phyloP scores from a whole-genome alignment of 176 grass and related monocot species.

The Triticum monococcum region DNA sequence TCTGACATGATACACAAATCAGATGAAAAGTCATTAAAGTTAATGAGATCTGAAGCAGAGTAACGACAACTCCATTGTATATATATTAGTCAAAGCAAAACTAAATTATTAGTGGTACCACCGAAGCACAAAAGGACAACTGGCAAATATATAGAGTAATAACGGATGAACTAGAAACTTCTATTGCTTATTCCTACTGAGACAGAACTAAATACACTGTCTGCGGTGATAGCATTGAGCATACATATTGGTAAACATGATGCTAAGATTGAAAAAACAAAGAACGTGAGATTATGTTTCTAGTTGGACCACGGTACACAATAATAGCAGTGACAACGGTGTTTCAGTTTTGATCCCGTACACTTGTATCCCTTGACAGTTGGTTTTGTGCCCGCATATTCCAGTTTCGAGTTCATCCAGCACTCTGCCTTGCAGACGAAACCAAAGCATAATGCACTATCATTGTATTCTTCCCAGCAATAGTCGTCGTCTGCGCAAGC shows the following conservation, averaged over 20 bases:
- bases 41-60: background rate
- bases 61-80: background rate
- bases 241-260: background rate
- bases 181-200: background rate
- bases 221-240: background rate
- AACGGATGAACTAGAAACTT: background rate
- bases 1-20: no score
- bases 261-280: background rate
- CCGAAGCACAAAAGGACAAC: background rate
- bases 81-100: background rate
- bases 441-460: background rate
- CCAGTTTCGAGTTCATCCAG: background rate
- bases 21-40: background rate
- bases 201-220: background rate
- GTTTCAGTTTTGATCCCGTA: background rate
- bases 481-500: conserved; percentile 3
- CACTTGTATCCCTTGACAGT: background rate
- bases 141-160: background rate
- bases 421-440: background rate
- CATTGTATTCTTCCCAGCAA: conserved; percentile 6
- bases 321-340: background rate
- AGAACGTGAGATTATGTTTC: background rate
- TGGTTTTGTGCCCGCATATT: background rate
- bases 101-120: background rate
- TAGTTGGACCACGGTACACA: background rate